A percentile compares a stretch with the other conserved stretches of the same genome.
Evolutionary conservation across 176 grass and related monocot genomes (phyloP).

Genomic region (Alloteropsis semialata): DNA sequence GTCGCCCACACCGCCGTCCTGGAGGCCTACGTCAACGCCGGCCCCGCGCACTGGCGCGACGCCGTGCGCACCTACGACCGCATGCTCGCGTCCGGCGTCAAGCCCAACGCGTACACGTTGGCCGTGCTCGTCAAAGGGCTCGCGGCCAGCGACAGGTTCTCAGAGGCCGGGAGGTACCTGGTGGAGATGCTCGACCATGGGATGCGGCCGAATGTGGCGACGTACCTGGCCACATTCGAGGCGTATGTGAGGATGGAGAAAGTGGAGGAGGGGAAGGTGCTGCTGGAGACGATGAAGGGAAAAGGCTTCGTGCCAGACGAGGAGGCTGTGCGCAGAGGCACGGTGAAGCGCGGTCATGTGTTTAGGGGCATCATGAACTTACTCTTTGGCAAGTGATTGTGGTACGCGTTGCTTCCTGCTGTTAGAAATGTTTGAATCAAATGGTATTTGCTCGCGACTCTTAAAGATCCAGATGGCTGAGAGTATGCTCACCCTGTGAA

Average conservation of each 20-base stretch:
- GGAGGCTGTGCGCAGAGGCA: conserved; percentile 48
- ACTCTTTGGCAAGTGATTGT: conserved; percentile 67
- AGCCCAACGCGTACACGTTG: conserved; percentile 73
- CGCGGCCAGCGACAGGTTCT: conserved; percentile 34
- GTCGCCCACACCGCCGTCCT: conserved; percentile 86
- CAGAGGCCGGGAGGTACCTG: conserved; percentile 60
- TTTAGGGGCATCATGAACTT: conserved; percentile 61
- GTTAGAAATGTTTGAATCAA: background rate
- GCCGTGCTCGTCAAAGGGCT: conserved; percentile 66
- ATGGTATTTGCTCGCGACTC: background rate
- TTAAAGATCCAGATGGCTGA: background rate
- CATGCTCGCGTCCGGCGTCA: conserved; percentile 68
- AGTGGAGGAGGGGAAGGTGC: conserved; percentile 52
- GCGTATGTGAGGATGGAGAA: conserved; percentile 56
- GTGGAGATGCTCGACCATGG: conserved; percentile 67
- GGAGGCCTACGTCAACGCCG: conserved; percentile 71
- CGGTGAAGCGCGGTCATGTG: conserved; percentile 70
- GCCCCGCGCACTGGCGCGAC: conserved; percentile 52
- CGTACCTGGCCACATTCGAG: conserved; percentile 67
- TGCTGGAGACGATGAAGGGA: conserved; percentile 68
- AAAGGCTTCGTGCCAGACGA: conserved; percentile 68
- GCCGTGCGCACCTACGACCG: conserved; percentile 65
- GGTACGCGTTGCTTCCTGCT: background rate
- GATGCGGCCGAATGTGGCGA: conserved; percentile 69
- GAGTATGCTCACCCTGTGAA: background rate